These are phyloP conservation scores for Opeltia flavorubescens DNA, from an alignment of 495 filamentous ascomycete genomes.

Conservation along the genomic window DNA sequence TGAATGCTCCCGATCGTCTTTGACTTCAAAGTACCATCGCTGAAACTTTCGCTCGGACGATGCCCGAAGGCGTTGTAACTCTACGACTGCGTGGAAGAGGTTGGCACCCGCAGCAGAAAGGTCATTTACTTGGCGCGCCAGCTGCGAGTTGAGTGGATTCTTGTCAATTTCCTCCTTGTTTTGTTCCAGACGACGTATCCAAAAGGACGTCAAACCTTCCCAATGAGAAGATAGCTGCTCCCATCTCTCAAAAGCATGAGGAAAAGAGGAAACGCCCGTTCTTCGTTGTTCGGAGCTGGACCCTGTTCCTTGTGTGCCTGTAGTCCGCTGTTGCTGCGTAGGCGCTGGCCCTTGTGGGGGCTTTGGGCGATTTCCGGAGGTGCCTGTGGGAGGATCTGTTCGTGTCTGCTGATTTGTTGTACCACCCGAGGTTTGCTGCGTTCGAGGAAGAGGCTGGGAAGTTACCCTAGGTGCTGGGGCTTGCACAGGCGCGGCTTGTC, in stretches of 20 bases:
- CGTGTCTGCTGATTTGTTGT: constrained; percentile 11
- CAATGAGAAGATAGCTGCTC: constrained; percentile 92
- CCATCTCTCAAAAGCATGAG: constrained; percentile 96
- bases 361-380: constrained; percentile 18
- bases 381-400: constrained; percentile 21
- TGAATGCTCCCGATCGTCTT: constrained; percentile 70
- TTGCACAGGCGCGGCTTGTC: constrained; percentile 20
- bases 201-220: constrained; percentile 94
- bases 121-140: constrained; percentile 88
- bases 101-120: constrained; percentile 93
- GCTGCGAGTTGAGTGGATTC: constrained; percentile 71
- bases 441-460: constrained; percentile 12
- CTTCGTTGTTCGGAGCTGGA: constrained; percentile 23
- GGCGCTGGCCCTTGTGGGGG: constrained; percentile 11
- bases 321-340: background rate
- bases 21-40: constrained; percentile 94
- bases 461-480: constrained; percentile 9
- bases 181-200: constrained; percentile 83
- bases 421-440: constrained; percentile 1
- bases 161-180: constrained; percentile 71
- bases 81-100: constrained; percentile 93
- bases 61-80: constrained; percentile 87
- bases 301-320: constrained; percentile 21
- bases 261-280: constrained; percentile 47
- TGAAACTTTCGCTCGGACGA: constrained; percentile 96